A percentile compares a stretch with the other conserved stretches of the same genome.
These are phyloP conservation scores for Cicer judaicum DNA, from an alignment of 306 rosid genomes.

Conservation along the genomic window DNA sequence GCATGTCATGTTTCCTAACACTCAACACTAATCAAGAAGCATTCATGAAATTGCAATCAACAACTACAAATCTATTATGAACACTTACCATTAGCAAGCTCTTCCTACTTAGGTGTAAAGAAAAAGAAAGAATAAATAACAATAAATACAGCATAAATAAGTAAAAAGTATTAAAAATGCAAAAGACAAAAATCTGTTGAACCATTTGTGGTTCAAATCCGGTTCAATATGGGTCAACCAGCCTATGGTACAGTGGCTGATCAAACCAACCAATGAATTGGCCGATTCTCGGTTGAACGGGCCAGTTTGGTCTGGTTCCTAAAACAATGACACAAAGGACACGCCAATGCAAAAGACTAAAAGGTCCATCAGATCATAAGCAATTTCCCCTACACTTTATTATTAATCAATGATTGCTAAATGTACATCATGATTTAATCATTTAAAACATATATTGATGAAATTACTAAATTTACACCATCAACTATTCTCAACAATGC, in stretches of 20 bases:
- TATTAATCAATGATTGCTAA: conserved; percentile 30
- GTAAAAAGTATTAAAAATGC: no score
- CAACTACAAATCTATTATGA: conserved; percentile 8
- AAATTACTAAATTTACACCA: conserved; percentile 32
- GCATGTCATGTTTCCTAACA: no score
- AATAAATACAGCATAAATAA: no score
- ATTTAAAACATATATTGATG: conserved; percentile 11
- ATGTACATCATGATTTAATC: conserved; percentile 17
- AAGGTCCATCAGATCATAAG: neutral
- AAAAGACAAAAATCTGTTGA: no score
- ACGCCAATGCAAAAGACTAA: neutral
- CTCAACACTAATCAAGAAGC: neutral
- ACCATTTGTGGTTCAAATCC: no score
- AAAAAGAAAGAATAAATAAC: conserved; percentile 9
- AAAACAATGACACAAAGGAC: neutral
- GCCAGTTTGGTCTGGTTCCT: neutral
- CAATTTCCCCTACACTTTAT: neutral
- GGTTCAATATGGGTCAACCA: no score
- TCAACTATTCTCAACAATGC: conserved; percentile 9
- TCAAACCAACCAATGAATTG: no score
- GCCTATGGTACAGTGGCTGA: no score
- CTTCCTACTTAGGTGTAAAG: neutral
- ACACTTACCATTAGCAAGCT: conserved; percentile 11
- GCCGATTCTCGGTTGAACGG: no score
- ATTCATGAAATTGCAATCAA: conserved; percentile 30